Conservation (phyloP, 768 basidiomycete species). For the Naganishia vishniacii region DNA sequence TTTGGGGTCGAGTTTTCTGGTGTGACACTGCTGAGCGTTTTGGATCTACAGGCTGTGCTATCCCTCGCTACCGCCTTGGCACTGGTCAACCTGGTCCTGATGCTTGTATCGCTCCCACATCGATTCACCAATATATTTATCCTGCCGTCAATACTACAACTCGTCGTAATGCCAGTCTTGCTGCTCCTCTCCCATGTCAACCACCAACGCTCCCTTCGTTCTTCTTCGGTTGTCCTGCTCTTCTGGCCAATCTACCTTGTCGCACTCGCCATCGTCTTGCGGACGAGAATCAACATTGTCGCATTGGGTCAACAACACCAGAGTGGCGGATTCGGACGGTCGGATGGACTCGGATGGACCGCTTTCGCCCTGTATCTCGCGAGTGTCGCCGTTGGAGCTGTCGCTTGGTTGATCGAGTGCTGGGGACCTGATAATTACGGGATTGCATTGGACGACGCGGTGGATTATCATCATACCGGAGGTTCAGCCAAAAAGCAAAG, state of each 20-base stretch:
- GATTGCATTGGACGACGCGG: constrained; percentile 36
- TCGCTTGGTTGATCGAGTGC: constrained; percentile 64
- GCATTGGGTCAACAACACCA: neutral
- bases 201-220: constrained; percentile 64
- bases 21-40: constrained; percentile 19
- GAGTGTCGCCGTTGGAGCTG: constrained; percentile 47
- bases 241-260: constrained; percentile 72
- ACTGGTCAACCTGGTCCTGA: constrained; percentile 52
- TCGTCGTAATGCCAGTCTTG: constrained; percentile 55
- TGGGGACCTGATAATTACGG: constrained; percentile 59
- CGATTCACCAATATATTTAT: constrained; percentile 52
- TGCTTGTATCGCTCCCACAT: constrained; percentile 50
- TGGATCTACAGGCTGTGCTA: constrained; percentile 27
- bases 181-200: constrained; percentile 60
- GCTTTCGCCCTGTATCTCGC: constrained; percentile 36
- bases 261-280: constrained; percentile 56
- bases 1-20: neutral
- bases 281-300: constrained; percentile 51
- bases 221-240: constrained; percentile 67
- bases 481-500: neutral
- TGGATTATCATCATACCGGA: neutral
- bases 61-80: constrained; percentile 49
- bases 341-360: constrained; percentile 17
- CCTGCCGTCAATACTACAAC: constrained; percentile 56
- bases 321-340: constrained; percentile 14